Base-by-base conservation (phyloP, 352 stramenopile species). In the Pythium rhizo-oryzae region DNA sequence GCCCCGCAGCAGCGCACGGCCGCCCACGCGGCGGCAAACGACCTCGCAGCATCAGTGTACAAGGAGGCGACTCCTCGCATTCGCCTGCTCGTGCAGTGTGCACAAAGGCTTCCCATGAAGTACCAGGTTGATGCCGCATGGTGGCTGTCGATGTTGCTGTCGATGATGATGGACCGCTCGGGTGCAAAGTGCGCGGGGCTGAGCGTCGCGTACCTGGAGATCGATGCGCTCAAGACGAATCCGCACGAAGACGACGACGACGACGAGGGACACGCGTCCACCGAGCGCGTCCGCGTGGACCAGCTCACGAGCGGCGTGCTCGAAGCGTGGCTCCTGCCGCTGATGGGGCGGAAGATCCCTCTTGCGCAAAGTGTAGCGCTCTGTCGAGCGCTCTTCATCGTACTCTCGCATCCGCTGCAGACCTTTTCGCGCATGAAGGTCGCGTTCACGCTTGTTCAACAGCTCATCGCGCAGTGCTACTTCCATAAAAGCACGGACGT, bases 131-230 rank as follows among this genome's bases (percentile, higher is more conserved):
- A 92, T 52, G 85, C 82, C 0, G 72, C 84, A 23, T 69, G 80
- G 35, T 93, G 82, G 84, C 69, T 94, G 30, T 57, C 79, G 1
- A 92, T 91, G 87, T 64, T 96, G n/a, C 65, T 92, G 43, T 87
- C 79, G 65, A 90, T 89, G 63, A 93, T 96, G 84, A 93, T 94
- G 81, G 85, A 94, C 44, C 78, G 80, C 24, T 92, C 72, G 11
- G 87, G 87, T 3, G 84, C 82, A 12, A 71, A 72, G 33, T 92
- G 78, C 57, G 82, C 87, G 5, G 79, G 85, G 33, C 44, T 94
- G 15, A 91, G 84, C 62, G 76, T 89, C 12, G 78, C 87, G 15
- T 90, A 87, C 44, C 59, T 96, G 16, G 79, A 89, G 28, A 85
- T 96, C 46, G 87, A 96, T 62, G 55, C 79, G 12, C 9, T 78